Base-by-base conservation (phyloP, 345 rosid genomes). In the Sisymbrium altissimum region DNA sequence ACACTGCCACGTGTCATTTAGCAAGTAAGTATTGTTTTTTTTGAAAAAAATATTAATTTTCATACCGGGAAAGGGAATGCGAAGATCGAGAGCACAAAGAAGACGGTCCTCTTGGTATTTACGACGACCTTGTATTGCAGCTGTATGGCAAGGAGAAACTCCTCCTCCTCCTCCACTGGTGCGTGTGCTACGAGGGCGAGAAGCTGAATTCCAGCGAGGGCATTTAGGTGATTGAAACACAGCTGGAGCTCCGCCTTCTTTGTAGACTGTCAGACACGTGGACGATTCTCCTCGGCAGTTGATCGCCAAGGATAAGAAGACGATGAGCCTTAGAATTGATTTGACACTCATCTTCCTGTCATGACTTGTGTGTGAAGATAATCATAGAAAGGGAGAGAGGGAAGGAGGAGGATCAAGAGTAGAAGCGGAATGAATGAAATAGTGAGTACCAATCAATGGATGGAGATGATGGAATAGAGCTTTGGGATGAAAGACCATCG, bases 181-280 rank as follows among this genome's bases (percentile, higher is more conserved):
- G 57, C 83, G 87, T 1, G 80, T 56, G 3, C 25, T 23, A 23
- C 25, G 25, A 9, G 59, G 80, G 12, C 87, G 82, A 36, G 58
- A 82, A 36, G 62, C 80, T 68, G 70, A 73, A 50, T 76, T 89
- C 98, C 98, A 89, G 33, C 82, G 88, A 79, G 98, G 98, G 79
- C 97, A 93, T 81, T 87, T 87, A 2, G 90, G 89, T 17, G 97
- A 90, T 50, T 76, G 90, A 46, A 93, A 89, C 18, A 90, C 98
- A 0, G 96, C 97, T 17, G 92, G 94, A 58, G 97, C 97, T 63
- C 97, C 98, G 41, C 98, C 98, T 79, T 88, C 80, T 74, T 83
- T 86, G 81, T 93, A 93, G 27, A 91, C 89, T 21, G 79, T 82
- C 83, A 93, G 77, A 78, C 98, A 93, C 33, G 89, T 93, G 4